phyloP scores from a whole-genome alignment of 140 eudicot species.

The Cichorium intybus region DNA sequence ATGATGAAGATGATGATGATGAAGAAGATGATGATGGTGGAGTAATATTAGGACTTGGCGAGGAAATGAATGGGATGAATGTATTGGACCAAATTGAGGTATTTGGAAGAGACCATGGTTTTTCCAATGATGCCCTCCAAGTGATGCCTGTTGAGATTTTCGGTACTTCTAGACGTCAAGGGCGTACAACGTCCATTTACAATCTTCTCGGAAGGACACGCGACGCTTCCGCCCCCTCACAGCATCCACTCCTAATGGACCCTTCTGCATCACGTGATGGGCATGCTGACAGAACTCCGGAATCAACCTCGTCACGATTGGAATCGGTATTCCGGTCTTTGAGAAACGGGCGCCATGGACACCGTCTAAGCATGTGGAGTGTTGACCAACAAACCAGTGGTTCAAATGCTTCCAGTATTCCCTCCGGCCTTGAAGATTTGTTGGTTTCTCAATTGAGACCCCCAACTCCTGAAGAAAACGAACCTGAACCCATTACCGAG shows the following conservation, averaged over 20 bases:
- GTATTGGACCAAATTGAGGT: constrained; percentile 97
- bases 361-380: constrained; percentile 78
- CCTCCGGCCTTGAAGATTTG: constrained; percentile 88
- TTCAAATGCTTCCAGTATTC: constrained; percentile 65
- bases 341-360: constrained; percentile 87
- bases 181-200: constrained; percentile 91
- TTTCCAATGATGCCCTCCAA: constrained; percentile 70
- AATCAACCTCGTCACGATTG: constrained; percentile 62
- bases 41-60: constrained; percentile 75
- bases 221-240: constrained; percentile 55
- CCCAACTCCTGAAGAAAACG: constrained; percentile 56
- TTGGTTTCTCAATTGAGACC: constrained; percentile 76
- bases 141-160: constrained; percentile 98
- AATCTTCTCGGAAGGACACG: constrained; percentile 83
- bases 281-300: constrained; percentile 53
- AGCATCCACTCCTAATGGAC: constrained; percentile 87
- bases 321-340: constrained; percentile 80
- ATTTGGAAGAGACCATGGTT: constrained; percentile 79
- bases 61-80: constrained; percentile 89
- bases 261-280: constrained; percentile 68
- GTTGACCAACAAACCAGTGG: constrained; percentile 76
- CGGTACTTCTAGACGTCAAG: constrained; percentile 93
- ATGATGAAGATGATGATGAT: no score
- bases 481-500: no score
- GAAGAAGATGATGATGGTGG: constrained; percentile 93